A percentile compares a stretch with the other conserved stretches of the same genome.
These are phyloP conservation scores for Alternaria sp. DNA, from an alignment of 2,329 filamentous ascomycete genomes.

Conservation along the genomic window DNA sequence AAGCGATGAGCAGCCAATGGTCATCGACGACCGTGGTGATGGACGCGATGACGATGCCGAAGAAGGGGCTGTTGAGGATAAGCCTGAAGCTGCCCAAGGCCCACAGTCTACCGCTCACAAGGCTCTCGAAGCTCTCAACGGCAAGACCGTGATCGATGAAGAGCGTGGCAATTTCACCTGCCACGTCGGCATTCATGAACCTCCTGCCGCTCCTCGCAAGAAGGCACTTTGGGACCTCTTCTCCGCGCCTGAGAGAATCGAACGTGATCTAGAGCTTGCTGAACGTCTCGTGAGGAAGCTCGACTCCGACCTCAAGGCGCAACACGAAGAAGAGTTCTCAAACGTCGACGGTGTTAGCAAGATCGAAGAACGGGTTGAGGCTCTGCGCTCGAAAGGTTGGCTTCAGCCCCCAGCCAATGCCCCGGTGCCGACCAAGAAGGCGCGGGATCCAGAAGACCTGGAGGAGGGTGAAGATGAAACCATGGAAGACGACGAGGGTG, in stretches of 20 bases:
- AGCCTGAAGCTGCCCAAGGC: slow-evolving; percentile 51
- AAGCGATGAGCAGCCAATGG: slow-evolving; percentile 67
- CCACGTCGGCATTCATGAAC: slow-evolving; percentile 94
- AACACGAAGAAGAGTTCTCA: slow-evolving; percentile 56
- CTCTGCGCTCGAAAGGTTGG: slow-evolving; percentile 75
- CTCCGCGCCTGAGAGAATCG: slow-evolving; percentile 89
- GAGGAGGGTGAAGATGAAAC: slow-evolving; percentile 75
- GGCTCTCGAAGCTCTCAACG: slow-evolving; percentile 92
- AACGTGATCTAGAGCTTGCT: slow-evolving; percentile 85
- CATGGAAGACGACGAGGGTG: slow-evolving; percentile 70
- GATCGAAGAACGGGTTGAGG: slow-evolving; percentile 86
- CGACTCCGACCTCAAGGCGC: slow-evolving; percentile 80
- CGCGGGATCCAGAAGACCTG: slow-evolving; percentile 67
- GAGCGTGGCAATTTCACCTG: slow-evolving; percentile 95
- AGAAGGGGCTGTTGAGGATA: slow-evolving; percentile 63
- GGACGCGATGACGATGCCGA: slow-evolving; percentile 71
- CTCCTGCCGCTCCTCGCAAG: slow-evolving; percentile 83
- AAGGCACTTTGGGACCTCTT: slow-evolving; percentile 98
- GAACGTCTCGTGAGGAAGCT: slow-evolving; percentile 83
- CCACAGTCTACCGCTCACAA: slow-evolving; percentile 72
- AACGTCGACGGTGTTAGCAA: slow-evolving; percentile 71
- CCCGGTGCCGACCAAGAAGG: slow-evolving; percentile 62
- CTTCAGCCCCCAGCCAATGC: slow-evolving; percentile 70
- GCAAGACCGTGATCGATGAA: slow-evolving; percentile 95
- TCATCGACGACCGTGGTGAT: slow-evolving; percentile 73